Base-by-base conservation (phyloP, 176 grass and related monocot species). In the Carex kokanica region DNA sequence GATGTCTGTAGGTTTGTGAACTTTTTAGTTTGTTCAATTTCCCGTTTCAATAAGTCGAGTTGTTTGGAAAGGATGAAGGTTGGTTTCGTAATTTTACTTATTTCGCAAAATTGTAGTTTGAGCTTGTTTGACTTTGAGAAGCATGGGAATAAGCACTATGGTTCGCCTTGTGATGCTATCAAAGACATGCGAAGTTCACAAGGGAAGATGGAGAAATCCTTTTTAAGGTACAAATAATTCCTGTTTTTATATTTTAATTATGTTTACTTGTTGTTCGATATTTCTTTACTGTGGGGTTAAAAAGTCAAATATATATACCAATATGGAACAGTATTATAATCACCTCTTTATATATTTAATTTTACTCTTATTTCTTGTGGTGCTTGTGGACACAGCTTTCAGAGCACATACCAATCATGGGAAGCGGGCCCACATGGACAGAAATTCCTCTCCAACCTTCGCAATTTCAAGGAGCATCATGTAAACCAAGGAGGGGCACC, bases 181-280 rank as follows among this genome's bases (percentile, higher is more conserved):
- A 92, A 90, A 90, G 83, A 67, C 3, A 83, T 90, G 81, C 88
- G 92, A 81, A 99, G 97, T 78, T 96, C 97, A 67, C 97, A 99
- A 90, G 97, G 97, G 36, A 99, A 99, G 90, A 88, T 93, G 89
- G 97, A 99, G 85, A 99, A 99, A 89, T 99, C 97, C 84, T 96
- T 95, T 78, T 89, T 99, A 85, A 99, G 97, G 97, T 38, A 38
- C 5, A 38, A 38, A 38, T 38, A 38, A 38, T 38, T 99, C 88
- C 24, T 70, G 32, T 0, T 65, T 64, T 23, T 0, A 77, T 25
- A 25, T 77, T 32, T 60, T 60, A 12, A 17, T 11, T 59, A 83
- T 5, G 21, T 7, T 12, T 87, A 47, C 53, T 69, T 51, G 31
- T 65, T 83, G 60, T 59, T 54, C 51, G 58, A 54, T 29, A 57